Evolutionary conservation across 2,329 filamentous ascomycete genomes (phyloP), one percentile per base, ranked within the genome.

Genomic region (Aspergillus phoenicis): DNA sequence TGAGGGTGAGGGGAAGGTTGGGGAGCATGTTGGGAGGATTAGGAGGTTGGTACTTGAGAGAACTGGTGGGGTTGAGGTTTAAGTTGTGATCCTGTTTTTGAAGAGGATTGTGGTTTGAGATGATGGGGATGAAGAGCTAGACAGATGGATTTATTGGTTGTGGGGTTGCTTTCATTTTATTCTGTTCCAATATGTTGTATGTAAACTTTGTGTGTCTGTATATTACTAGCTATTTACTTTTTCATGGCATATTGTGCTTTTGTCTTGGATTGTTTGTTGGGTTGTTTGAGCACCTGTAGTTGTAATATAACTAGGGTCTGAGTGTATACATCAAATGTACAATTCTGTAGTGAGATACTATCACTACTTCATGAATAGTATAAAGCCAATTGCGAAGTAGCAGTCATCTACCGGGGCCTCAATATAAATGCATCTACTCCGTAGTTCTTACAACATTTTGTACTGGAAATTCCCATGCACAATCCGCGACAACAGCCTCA

Each of bases 11-110:
- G 63, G 66, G 60, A 38, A 66, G 58, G 60, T 11, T 36, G 33
- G 57, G 15, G 69, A 70, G 51, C 62, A 70, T 64, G 63, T 75
- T 57, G 67, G 72, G 38, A 68, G 68, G 59, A 66, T 74, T 58
- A 65, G 66, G 58, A 64, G 63, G 36, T 68, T 77, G 68, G 68
- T 78, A 58, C 58, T 69, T 49, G 66, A 69, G 62, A 61, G 67
- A 17, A 59, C 48, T n/a, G 57, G 43, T 8, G 30, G 20, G 13
- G n/a, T 51, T 20, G 43, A 57, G 48, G 33, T 48, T 41, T 22
- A 5, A 24, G 10, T 13, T 28, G 15, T 52, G 20, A n/a, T 43
- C 17, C 5, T 11, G 8, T 41, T 10, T 45, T 7, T n/a, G 3
- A 39, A 33, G 33, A 30, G 8, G 13, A 6, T 5, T 22, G n/a